Conservation (phyloP, 352 stramenopile genomes). For the Thalassiosira livingstoniorum region DNA sequence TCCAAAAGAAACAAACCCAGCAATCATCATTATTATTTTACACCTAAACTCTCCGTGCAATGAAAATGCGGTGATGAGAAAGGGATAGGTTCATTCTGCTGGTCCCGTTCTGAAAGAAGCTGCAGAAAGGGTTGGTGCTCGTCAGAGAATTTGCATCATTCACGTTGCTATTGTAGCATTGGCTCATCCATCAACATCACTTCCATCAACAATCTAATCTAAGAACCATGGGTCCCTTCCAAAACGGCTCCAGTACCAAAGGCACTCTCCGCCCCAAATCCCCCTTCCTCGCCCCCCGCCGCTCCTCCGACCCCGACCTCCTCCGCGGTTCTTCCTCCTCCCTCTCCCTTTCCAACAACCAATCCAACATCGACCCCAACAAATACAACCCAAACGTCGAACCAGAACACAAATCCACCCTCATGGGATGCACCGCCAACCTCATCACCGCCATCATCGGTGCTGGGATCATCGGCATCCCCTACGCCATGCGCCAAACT, state of each 20-base stretch:
- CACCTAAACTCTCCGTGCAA: too few relatives aligned
- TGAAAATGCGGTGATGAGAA: too few relatives aligned
- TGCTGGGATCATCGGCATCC: conserved; percentile 85
- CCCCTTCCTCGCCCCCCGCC: conserved; percentile 35
- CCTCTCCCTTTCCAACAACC: not conserved
- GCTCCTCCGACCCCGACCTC: not conserved
- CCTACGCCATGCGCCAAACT: conserved; percentile 81
- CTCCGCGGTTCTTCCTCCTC: not conserved
- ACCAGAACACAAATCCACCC: conserved; percentile 71
- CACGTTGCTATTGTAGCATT: too few relatives aligned
- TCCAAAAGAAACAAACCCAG: too few relatives aligned
- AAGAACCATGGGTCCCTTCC: conserved; percentile 10
- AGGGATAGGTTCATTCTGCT: too few relatives aligned
- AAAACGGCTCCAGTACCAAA: not conserved
- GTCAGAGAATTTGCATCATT: too few relatives aligned
- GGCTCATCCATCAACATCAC: too few relatives aligned
- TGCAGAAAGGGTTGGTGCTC: too few relatives aligned
- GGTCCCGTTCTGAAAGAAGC: too few relatives aligned
- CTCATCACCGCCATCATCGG: conserved; percentile 86
- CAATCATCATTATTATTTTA: too few relatives aligned
- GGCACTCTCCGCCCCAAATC: conserved; percentile 18
- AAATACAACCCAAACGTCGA: conserved; percentile 26
- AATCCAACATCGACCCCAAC: not conserved
- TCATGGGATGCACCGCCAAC: conserved; percentile 79
- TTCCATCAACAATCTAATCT: too few relatives aligned